Percentiles rank a stretch among this genome's conserved stretches.
Conservation (phyloP, 2,329 filamentous ascomycete species). For the Aspergillus sp. region DNA sequence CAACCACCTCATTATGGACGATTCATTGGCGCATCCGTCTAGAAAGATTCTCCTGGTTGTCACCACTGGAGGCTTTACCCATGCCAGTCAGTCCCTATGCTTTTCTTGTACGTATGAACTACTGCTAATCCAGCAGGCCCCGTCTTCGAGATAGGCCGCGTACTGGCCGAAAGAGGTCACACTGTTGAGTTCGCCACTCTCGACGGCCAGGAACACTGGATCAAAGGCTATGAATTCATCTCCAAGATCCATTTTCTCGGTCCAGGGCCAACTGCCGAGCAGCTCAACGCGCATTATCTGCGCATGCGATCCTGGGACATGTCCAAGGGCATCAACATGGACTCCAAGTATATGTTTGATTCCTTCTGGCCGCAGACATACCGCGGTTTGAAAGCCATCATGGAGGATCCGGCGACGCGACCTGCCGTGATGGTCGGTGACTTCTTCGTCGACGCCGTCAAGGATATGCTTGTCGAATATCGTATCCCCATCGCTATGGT, state of each 20-base stretch:
- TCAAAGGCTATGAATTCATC: constrained; percentile 24
- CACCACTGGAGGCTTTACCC: constrained; percentile 34
- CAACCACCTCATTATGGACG: background rate
- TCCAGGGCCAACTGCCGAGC: constrained; percentile 19
- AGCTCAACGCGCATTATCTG: constrained; percentile 31
- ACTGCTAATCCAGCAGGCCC: background rate
- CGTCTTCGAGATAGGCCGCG: constrained; percentile 3
- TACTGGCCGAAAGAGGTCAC: constrained; percentile 31
- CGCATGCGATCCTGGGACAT: constrained; percentile 31
- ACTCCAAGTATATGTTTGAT: constrained; percentile 36
- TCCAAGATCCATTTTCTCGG: constrained; percentile 28
- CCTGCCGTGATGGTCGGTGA: constrained; percentile 42
- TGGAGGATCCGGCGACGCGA: constrained; percentile 12
- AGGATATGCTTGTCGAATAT: constrained; percentile 37
- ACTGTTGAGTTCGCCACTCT: constrained; percentile 36
- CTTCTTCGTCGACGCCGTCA: constrained; percentile 41
- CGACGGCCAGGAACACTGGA: constrained; percentile 33
- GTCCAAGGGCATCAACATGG: constrained; percentile 28
- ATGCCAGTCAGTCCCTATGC: constrained; percentile 24
- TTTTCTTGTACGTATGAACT: too few species aligned
- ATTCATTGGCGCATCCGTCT: background rate
- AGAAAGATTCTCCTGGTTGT: constrained; percentile 31
- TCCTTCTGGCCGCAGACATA: constrained; percentile 32
- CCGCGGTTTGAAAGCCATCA: constrained; percentile 16
- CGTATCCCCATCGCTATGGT: constrained; percentile 36